Base-by-base conservation (phyloP, 1,139 yeast species). In the Pneumocystis sp. region DNA sequence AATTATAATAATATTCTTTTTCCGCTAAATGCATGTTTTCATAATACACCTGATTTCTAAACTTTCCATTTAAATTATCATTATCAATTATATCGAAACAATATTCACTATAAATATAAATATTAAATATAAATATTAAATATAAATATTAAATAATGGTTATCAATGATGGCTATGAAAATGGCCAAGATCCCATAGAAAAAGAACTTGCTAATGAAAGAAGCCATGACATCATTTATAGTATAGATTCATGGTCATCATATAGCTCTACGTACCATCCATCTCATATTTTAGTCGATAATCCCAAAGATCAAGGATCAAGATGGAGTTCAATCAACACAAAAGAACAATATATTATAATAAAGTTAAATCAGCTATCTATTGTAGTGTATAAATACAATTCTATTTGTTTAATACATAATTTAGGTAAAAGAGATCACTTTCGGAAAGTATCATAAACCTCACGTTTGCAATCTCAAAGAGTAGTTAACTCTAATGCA, bases 161-260 rank as follows among this genome's bases (percentile, higher is more conserved):
- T 15, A 12, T 6, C 8, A 50, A 21, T 25, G 25, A 50, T n/a
- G 10, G 1, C 17, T 50, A 50, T 25, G 57, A 50, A 50, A 31
- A 50, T 25, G 57, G 25, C 17, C 57, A 50, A 25, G 57, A 50
- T 12, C 57, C 57, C 25, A 50, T 50, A 50, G 57, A 50, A 50
- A 50, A 50, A 12, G 34, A 50, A 50, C 21, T 50, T 21, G 57
- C 57, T 15, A 50, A 50, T 25, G 57, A 50, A 25, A 50, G 25
- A 50, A 50, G 57, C n/a, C 57, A 50, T 12, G 57, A 50, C 25
- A 50, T 50, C n/a, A 12, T 50, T 25, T 50, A 50, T 12, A 50
- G 57, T n/a, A 50, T 50, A 50, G 57, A 50, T 50, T 50, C 57
- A 50, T 50, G 57, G 57, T 50, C 57, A 25, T 50, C 57, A 50